Evolutionary conservation across 371 early-diverging fungal genomes (phyloP).

Genomic region (Syncephalastrum racemosum): DNA sequence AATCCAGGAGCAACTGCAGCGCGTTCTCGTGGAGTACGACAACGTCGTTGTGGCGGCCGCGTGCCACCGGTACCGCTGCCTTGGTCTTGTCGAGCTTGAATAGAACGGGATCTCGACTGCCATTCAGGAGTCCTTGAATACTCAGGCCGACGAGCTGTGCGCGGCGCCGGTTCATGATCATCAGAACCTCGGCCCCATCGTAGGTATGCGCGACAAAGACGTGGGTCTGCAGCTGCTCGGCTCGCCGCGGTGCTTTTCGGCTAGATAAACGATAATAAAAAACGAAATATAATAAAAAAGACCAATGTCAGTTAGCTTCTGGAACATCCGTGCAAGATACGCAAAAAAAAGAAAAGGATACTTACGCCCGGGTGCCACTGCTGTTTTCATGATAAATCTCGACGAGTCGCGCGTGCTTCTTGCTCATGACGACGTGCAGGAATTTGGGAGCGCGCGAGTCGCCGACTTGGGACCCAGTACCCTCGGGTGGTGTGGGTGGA

Average conservation of each 20-base stretch:
- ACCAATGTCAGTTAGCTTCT: too few relatives aligned
- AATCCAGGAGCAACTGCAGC: constrained; percentile 5
- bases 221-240: neutral
- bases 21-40: constrained; percentile 8
- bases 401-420: too few relatives aligned
- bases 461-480: too few relatives aligned
- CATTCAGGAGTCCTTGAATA: constrained; percentile 4
- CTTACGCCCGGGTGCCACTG: too few relatives aligned
- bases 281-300: too few relatives aligned
- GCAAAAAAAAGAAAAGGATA: too few relatives aligned
- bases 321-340: too few relatives aligned
- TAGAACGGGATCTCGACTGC: neutral
- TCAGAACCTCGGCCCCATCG: constrained; percentile 13
- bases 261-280: too few relatives aligned
- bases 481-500: too few relatives aligned
- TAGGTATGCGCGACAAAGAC: constrained; percentile 16
- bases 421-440: too few relatives aligned
- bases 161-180: constrained; percentile 17
- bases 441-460: too few relatives aligned
- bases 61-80: constrained; percentile 13
- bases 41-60: constrained; percentile 1
- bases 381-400: too few relatives aligned
- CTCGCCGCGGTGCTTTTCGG: neutral
- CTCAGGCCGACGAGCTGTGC: constrained; percentile 2
- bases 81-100: neutral